Base-by-base conservation (phyloP, 2,329 filamentous ascomycete genomes). In the Cladosporium sphaerospermum region DNA sequence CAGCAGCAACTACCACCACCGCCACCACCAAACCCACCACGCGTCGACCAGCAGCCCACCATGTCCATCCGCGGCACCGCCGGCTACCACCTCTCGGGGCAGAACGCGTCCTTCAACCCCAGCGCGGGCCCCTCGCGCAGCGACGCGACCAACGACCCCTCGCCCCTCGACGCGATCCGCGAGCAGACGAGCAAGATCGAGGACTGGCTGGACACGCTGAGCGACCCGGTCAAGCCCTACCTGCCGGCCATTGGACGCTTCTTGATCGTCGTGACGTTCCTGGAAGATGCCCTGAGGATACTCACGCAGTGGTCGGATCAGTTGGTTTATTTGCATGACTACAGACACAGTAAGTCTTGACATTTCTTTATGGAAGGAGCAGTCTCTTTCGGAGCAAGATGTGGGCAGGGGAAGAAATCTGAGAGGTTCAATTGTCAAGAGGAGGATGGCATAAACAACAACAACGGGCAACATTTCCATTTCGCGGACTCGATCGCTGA, bases 101-200 rank as follows among this genome's bases (percentile, higher is more conserved):
- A 84, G 66, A 84, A 83, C 67, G 82, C 84, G 59, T 52, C 47
- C 9, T 62, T 62, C 52, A 56, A 60, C 55, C 46, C 52, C 54
- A 34, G 45, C 34, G 48, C 48, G 13, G 81, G 79, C 45, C 77
- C 77, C 55, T 78, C 75, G 64, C 76, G 74, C 60, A 74, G 71
- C 61, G 80, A 86, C 61, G 81, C 78, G 55, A 81, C 78, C 54
- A 81, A 79, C 67, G 85, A 90, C 64, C 81, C 85, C 45, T 89
- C 83, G 71, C 84, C 86, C 54, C 82, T 99, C 62, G 93, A 96
- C 71, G 81, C 89, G 64, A 89, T 99, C 68, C 82, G 93, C 59
- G 83, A 90, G 71, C 91, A 97, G 73, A 99, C 93, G 48, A 96
- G 88, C 85, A 97, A 96, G 80, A 92, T 99, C 61, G 93, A 99